Base-by-base conservation (phyloP, 345 rosid species). In the Bretschneidera sinensis region DNA sequence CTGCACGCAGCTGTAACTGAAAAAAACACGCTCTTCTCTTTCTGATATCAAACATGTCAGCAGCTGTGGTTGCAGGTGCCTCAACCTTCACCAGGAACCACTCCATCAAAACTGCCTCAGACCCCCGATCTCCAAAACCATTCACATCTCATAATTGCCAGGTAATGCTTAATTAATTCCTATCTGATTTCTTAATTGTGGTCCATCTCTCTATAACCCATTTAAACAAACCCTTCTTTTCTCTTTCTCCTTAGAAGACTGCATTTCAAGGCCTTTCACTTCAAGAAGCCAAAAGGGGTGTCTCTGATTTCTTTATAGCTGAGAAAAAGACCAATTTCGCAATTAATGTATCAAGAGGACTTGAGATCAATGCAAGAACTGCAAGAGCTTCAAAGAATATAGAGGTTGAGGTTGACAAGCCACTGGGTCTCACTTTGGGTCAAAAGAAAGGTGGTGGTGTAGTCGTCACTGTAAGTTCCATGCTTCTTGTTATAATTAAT, bases 371-470 rank as follows among this genome's bases (percentile, higher is more conserved):
- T 57, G 92, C 89, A 10, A 85, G 80, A 66, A 80, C 92, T 48
- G 81, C 95, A 24, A 83, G 88, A 50, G 84, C 96, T 52, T 72
- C 96, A 0, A 92, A 87, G 70, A 77, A 65, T 19, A 82, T 92
- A 57, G 98, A 92, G 79, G 98, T 73, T 53, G 98, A 92, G 65
- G 97, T 92, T 47, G 98, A 92, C 78, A 92, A 92, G 83, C 98
- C 98, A 51, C 61, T 92, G 3, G 98, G 98, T 57, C 77, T 92
- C 64, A 92, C 97, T 60, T 61, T 92, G 63, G 98, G 98, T 48
- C 98, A 87, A 50, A 92, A 89, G 74, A 55, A 83, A 66, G 91
- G 88, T 14, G 97, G 98, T 21, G 98, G 92, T 64, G 98, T 92
- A 13, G 81, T 89, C 72, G 82, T 92, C 81, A 81, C 97, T 17